A percentile compares a stretch with the other conserved stretches of the same genome.
These are phyloP conservation scores for Diaporthe humulicola DNA, from an alignment of 2,329 filamentous ascomycete genomes.

Conservation along the genomic window DNA sequence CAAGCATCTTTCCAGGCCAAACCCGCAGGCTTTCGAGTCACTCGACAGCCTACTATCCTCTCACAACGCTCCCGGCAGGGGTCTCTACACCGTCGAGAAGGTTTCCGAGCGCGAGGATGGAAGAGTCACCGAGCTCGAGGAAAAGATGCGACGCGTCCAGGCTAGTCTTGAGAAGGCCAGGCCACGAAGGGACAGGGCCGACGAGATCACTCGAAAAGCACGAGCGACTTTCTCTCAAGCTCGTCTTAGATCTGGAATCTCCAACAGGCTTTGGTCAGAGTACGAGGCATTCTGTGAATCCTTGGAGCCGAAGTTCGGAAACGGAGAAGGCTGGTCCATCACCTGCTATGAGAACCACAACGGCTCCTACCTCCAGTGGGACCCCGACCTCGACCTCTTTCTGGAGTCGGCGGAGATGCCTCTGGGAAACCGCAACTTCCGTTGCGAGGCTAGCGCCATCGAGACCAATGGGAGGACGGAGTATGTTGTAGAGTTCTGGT, in stretches of 20 bases:
- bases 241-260: not conserved
- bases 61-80: not conserved
- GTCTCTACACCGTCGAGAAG: constrained; percentile 9
- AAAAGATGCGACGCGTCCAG: not conserved
- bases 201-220: not conserved
- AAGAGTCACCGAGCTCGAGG: not conserved
- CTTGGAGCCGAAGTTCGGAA: constrained; percentile 5
- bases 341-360: constrained; percentile 20
- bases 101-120: not conserved
- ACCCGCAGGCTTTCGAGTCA: not conserved
- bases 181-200: not conserved
- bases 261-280: constrained; percentile 1
- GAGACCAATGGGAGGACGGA: not conserved
- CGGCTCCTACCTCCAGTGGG: not conserved
- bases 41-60: not conserved
- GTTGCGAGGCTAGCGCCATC: constrained; percentile 21
- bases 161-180: not conserved
- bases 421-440: constrained; percentile 5
- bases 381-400: constrained; percentile 7
- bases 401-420: constrained; percentile 13
- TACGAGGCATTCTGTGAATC: constrained; percentile 27
- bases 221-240: not conserved
- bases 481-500: constrained; percentile 32
- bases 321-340: constrained; percentile 14
- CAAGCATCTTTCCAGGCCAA: not conserved